Evolutionary conservation across 2,329 filamentous ascomycete genomes (phyloP).

Genomic region (Fonsecaea multimorphosa): DNA sequence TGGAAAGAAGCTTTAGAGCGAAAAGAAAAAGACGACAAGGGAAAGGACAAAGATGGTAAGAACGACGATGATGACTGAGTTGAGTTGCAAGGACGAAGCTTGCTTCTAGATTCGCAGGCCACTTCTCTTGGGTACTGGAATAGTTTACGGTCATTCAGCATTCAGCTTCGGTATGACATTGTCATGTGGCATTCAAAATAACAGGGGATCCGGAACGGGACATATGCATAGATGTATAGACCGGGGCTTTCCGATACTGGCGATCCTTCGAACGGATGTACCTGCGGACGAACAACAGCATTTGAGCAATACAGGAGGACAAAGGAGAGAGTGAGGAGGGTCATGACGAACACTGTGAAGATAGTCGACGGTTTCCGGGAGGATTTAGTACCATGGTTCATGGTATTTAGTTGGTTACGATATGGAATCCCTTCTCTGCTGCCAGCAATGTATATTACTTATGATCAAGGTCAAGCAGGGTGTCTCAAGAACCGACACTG

Average conservation of each 20-base stretch:
- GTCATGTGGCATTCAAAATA: neutral
- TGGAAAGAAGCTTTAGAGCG: conserved; percentile 70
- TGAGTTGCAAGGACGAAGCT: neutral
- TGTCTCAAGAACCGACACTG: neutral
- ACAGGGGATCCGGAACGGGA: neutral
- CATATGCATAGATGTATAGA: conserved; percentile 2
- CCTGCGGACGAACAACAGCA: neutral
- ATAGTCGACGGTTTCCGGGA: neutral
- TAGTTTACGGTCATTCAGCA: neutral
- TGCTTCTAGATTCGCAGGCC: neutral
- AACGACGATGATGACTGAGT: conserved; percentile 10
- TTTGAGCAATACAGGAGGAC: neutral
- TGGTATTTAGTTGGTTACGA: neutral
- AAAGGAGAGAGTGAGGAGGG: neutral
- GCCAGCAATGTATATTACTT: neutral
- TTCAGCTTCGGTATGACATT: neutral
- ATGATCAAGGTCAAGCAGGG: neutral
- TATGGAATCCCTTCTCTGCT: conserved; percentile 9
- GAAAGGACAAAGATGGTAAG: conserved; percentile 11
- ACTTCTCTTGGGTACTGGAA: neutral
- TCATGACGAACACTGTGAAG: neutral
- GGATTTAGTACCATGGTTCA: neutral
- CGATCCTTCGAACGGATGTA: neutral
- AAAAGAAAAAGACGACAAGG: conserved; percentile 42
- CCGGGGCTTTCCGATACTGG: neutral